These are phyloP conservation scores for Coprinopsis marcescibilis DNA, from an alignment of 768 basidiomycete species.

Conservation along the genomic window DNA sequence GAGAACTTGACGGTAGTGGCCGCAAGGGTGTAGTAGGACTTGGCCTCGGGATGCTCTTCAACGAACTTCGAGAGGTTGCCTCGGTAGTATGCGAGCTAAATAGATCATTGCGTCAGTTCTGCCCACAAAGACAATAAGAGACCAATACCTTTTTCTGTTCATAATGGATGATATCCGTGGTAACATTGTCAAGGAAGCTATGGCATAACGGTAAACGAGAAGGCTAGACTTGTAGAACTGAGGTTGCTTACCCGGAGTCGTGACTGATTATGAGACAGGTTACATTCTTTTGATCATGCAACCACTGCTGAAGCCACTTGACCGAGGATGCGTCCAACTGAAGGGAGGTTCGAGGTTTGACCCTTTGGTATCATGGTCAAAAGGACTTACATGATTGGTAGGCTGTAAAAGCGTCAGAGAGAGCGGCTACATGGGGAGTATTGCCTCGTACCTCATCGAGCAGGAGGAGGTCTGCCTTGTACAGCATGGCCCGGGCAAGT, in stretches of 20 bases:
- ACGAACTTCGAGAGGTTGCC: slow-evolving; percentile 92
- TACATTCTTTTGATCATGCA: slow-evolving; percentile 72
- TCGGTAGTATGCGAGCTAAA: slow-evolving; percentile 84
- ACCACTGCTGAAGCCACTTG: slow-evolving; percentile 86
- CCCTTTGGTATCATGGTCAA: slow-evolving; percentile 10
- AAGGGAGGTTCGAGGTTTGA: slow-evolving; percentile 6
- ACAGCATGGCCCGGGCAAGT: slow-evolving; percentile 92
- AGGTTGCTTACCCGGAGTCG: slow-evolving; percentile 76
- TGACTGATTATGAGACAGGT: slow-evolving; percentile 95
- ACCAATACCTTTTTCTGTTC: slow-evolving; percentile 76
- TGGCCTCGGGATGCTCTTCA: slow-evolving; percentile 84
- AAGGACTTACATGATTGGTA: slow-evolving; percentile 75
- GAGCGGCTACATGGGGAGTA: slow-evolving; percentile 3
- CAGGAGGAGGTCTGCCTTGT: slow-evolving; percentile 81
- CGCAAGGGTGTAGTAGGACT: slow-evolving; percentile 93
- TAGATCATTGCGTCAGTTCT: slow-evolving; percentile 10
- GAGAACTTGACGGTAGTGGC: slow-evolving; percentile 92
- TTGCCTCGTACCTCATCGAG: slow-evolving; percentile 64
- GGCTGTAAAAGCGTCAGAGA: slow-evolving; percentile 41
- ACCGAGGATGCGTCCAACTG: slow-evolving; percentile 83
- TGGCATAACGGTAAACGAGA: background rate
- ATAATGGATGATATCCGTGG: slow-evolving; percentile 97
- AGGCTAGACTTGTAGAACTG: background rate
- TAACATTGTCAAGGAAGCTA: slow-evolving; percentile 91
- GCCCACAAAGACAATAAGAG: slow-evolving; percentile 8